These are phyloP conservation scores for Trypanosoma rangeli DNA, from an alignment of 208 protist species.

Conservation along the genomic window DNA sequence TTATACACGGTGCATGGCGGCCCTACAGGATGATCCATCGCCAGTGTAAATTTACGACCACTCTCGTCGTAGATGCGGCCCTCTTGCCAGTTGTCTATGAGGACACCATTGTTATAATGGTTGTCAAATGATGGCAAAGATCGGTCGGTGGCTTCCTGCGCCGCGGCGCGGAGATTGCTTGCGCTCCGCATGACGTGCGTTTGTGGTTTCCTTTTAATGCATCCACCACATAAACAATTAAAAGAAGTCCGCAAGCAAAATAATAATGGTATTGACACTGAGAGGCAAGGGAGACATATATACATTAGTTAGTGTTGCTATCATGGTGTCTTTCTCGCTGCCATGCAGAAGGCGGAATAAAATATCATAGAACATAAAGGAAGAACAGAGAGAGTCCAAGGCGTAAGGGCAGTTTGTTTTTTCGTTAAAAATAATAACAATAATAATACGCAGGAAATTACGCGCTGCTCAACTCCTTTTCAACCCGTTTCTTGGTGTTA, in stretches of 20 bases:
- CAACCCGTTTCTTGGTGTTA: too few relatives aligned
- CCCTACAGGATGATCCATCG: not conserved
- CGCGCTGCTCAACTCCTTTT: too few relatives aligned
- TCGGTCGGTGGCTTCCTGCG: constrained; percentile 9
- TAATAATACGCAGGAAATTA: too few relatives aligned
- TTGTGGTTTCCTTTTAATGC: too few relatives aligned
- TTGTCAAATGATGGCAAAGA: constrained; percentile 49
- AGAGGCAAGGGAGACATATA: too few relatives aligned
- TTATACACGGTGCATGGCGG: constrained; percentile 12
- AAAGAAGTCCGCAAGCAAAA: too few relatives aligned
- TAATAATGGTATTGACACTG: too few relatives aligned
- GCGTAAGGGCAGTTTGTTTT: too few relatives aligned
- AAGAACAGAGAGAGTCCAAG: constrained; percentile 23
- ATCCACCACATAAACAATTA: too few relatives aligned
- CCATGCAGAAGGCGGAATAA: too few relatives aligned
- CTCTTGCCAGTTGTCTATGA: constrained; percentile 77
- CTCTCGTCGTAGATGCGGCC: constrained; percentile 34
- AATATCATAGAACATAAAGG: constrained; percentile 4
- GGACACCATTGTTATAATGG: constrained; percentile 59
- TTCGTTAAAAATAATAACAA: too few relatives aligned
- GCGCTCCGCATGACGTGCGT: not conserved
- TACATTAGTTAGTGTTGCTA: too few relatives aligned
- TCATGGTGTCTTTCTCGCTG: not conserved
- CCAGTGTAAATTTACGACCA: constrained; percentile 23
- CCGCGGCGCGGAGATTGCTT: constrained; percentile 4